Evolutionary conservation across 129 eudicot species (phyloP).

Genomic region (sunflower (Helianthus annuus)): DNA sequence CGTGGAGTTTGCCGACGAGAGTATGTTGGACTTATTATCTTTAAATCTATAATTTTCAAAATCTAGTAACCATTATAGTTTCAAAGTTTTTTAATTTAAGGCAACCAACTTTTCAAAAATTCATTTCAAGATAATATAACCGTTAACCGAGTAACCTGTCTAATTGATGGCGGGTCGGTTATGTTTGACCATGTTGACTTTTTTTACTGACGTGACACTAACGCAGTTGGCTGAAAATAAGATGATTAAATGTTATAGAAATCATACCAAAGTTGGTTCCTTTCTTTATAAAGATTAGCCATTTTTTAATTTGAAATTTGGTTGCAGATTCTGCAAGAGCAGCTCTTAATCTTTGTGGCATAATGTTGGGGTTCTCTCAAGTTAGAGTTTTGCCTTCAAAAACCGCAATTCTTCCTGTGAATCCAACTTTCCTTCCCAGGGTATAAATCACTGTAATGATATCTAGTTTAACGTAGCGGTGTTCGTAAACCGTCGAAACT

Average conservation of each 20-base stretch:
- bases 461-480: background rate
- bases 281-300: background rate
- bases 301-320: conserved; percentile 10
- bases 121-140: background rate
- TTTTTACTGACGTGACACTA: background rate
- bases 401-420: conserved; percentile 98
- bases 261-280: background rate
- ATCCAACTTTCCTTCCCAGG: conserved; percentile 97
- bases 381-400: conserved; percentile 90
- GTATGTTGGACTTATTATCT: conserved; percentile 61
- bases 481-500: background rate
- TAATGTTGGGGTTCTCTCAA: conserved; percentile 76
- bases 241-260: background rate
- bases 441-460: conserved; percentile 36
- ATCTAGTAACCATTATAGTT: too few species aligned
- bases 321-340: conserved; percentile 80
- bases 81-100: background rate
- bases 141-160: background rate
- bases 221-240: background rate
- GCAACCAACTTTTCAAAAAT: background rate
- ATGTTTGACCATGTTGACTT: background rate
- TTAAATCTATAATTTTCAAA: background rate
- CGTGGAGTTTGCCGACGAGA: conserved; percentile 89
- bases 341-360: conserved; percentile 80
- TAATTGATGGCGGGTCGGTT: background rate